Conservation (phyloP, 768 basidiomycete species). For the Pseudohyphozyma bogoriensis region DNA sequence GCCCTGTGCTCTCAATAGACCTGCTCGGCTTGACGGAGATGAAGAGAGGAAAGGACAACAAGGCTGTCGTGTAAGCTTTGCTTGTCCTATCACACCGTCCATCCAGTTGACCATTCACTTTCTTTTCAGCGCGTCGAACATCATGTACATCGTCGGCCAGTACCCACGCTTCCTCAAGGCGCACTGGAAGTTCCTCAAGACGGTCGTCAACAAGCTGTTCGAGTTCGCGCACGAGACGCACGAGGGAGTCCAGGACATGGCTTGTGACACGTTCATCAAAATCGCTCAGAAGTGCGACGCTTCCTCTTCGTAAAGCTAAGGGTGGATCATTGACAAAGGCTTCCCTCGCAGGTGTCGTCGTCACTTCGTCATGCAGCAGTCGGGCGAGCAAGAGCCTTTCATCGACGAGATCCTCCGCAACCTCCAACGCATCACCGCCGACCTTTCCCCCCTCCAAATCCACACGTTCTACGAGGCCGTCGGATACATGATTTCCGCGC, state of each 20-base stretch:
- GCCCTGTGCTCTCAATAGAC: conserved; percentile 42
- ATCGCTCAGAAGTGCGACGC: conserved; percentile 78
- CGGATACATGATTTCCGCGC: conserved; percentile 98
- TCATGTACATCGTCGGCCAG: conserved; percentile 91
- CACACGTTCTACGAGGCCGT: conserved; percentile 99
- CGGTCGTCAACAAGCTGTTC: conserved; percentile 97
- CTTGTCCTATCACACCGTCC: not conserved
- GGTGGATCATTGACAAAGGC: too few species aligned
- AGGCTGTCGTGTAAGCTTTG: conserved; percentile 71
- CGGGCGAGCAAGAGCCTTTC: conserved; percentile 92
- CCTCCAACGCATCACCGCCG: conserved; percentile 86
- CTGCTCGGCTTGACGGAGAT: conserved; percentile 94
- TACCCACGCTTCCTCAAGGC: conserved; percentile 99
- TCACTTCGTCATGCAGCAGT: conserved; percentile 98
- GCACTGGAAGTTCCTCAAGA: conserved; percentile 99
- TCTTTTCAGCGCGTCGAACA: conserved; percentile 38
- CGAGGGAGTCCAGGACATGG: conserved; percentile 99
- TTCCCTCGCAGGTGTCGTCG: conserved; percentile 49
- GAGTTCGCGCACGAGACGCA: conserved; percentile 99
- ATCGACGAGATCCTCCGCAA: conserved; percentile 91
- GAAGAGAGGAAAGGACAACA: conserved; percentile 99
- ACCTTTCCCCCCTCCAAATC: conserved; percentile 87
- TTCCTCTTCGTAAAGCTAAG: not conserved
- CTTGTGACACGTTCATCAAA: conserved; percentile 99
- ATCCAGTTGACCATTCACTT: too few species aligned